A percentile compares a stretch with the other conserved stretches of the same genome.
phyloP scores from a whole-genome alignment of 495 filamentous ascomycete species.

The Penicillium alfredii region DNA sequence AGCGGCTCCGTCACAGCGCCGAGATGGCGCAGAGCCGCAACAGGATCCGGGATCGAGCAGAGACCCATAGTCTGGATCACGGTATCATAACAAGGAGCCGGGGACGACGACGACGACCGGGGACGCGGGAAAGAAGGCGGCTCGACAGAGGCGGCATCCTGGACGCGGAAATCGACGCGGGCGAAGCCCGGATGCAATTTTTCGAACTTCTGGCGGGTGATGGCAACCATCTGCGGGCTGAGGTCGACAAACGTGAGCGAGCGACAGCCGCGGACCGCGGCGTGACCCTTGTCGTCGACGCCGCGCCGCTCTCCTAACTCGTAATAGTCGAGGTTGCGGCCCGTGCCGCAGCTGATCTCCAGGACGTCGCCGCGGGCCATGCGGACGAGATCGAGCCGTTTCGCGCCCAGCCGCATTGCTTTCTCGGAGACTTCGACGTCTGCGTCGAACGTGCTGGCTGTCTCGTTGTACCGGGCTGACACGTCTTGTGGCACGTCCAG shows the following conservation, averaged over 20 bases:
- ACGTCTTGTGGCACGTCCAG: slow-evolving; percentile 44
- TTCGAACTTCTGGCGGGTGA: slow-evolving; percentile 54
- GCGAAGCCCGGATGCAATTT: slow-evolving; percentile 41
- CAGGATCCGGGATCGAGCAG: slow-evolving; percentile 77
- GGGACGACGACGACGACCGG: neutral
- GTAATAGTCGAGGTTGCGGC: slow-evolving; percentile 78
- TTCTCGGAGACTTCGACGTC: slow-evolving; percentile 61
- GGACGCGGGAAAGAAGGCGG: slow-evolving; percentile 2
- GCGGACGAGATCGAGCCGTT: slow-evolving; percentile 55
- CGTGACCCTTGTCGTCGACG: slow-evolving; percentile 49
- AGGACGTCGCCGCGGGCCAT: slow-evolving; percentile 73
- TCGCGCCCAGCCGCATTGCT: slow-evolving; percentile 54
- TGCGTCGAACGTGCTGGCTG: slow-evolving; percentile 55
- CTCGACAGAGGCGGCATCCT: slow-evolving; percentile 29
- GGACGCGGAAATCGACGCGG: slow-evolving; percentile 37
- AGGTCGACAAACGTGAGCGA: slow-evolving; percentile 58
- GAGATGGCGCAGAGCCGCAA: slow-evolving; percentile 53
- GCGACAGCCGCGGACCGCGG: slow-evolving; percentile 38
- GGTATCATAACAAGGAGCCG: slow-evolving; percentile 60
- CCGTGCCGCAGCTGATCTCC: slow-evolving; percentile 88
- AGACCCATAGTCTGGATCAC: slow-evolving; percentile 90
- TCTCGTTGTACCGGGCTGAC: slow-evolving; percentile 51
- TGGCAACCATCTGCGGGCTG: slow-evolving; percentile 57
- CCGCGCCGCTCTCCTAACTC: slow-evolving; percentile 59
- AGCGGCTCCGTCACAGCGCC: slow-evolving; percentile 36